Percentiles rank a stretch among this genome's conserved stretches.
These are phyloP conservation scores for Hibiscus mutabilis DNA, from an alignment of 345 rosid genomes.

Conservation along the genomic window DNA sequence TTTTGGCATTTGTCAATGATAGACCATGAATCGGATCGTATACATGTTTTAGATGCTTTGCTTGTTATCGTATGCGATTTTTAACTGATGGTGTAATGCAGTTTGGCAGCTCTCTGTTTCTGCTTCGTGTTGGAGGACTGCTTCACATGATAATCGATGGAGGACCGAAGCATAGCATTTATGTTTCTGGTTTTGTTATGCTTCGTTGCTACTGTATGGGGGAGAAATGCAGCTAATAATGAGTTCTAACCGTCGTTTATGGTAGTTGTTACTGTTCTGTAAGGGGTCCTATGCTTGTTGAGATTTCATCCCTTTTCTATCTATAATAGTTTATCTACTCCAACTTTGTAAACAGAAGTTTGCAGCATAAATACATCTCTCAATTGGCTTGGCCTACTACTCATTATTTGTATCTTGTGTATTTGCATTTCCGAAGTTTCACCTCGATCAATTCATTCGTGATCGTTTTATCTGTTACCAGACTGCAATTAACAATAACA, in stretches of 20 bases:
- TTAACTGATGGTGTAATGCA: conserved; percentile 16
- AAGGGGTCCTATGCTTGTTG: neutral
- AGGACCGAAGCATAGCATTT: neutral
- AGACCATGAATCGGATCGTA: neutral
- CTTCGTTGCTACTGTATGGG: conserved; percentile 39
- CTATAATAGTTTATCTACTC: neutral
- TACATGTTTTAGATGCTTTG: conserved; percentile 1
- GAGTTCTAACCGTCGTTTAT: neutral
- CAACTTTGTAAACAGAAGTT: conserved; percentile 5
- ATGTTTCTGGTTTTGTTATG: conserved; percentile 23
- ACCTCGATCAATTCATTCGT: no score
- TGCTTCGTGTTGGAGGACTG: conserved; percentile 45
- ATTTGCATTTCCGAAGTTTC: no score
- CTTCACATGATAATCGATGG: conserved; percentile 20
- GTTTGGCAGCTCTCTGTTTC: conserved; percentile 49
- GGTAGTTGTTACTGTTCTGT: conserved; percentile 3
- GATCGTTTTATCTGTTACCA: no score
- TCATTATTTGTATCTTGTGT: neutral
- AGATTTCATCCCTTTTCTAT: neutral
- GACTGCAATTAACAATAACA: no score
- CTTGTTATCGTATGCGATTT: neutral
- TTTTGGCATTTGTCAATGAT: neutral
- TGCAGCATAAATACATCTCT: neutral
- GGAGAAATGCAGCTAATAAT: conserved; percentile 38
- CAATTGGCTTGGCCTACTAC: neutral